Evolutionary conservation across 306 rosid species (phyloP), one percentile per base, ranked within the genome.

Genomic region (Argentina anserina): DNA sequence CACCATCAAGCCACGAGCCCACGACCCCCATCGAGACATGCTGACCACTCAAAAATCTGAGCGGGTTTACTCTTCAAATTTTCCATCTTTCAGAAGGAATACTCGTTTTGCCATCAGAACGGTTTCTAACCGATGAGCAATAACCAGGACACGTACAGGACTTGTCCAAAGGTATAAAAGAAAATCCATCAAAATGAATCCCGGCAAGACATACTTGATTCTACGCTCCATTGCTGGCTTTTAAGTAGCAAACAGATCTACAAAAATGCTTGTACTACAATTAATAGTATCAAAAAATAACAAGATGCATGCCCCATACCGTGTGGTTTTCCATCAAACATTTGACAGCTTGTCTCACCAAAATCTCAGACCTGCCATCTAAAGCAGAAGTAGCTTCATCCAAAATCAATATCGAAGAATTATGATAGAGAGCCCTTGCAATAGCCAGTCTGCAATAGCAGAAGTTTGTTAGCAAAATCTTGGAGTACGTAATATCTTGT

Each of bases 381-480:
- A 93, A 81, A 74, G 97, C 90, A 56, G 98, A 93, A 67, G 96
- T 93, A 66, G 97, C 97, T 81, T 93, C 98, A 43, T 93, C 96
- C 79, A 93, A 82, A 72, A 93, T 86, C 58, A 93, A 84, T 43
- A 90, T 79, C 34, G 96, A 85, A 76, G 97, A 85, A 37, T 90
- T 80, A 69, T 90, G 92, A 73, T 89, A 93, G 41, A 93, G 84
- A 43, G 96, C 96, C 81, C 97, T 81, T 34, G 98, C 98, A 78
- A 93, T 91, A 60, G 96, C 89, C 70, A 93, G 68, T 76, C 98
- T 93, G 88, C 52, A 69, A 67, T 45, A 39, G 45, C 65, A 43
- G 36, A 49, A 63, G 75, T 45, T 37, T 23, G 68, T 29, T 66
- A 47, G 29, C 68, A 25, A 74, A 33, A n/a, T n/a, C n/a, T n/a